Evolutionary conservation across 2,329 filamentous ascomycete genomes (phyloP).

Genomic region (Fusarium newnesense): DNA sequence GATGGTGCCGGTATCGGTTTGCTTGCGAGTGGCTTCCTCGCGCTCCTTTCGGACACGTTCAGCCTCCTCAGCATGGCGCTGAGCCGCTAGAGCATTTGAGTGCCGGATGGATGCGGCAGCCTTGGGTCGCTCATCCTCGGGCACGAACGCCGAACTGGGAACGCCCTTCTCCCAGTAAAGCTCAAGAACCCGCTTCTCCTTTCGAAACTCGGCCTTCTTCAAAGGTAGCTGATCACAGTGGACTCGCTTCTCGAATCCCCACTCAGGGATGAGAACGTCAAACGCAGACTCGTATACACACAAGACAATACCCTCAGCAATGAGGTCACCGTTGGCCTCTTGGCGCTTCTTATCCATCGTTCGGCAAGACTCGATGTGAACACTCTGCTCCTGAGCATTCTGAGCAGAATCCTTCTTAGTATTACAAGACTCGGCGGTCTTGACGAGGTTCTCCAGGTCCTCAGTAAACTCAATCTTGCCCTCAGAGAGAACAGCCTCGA

Average conservation of each 20-base stretch:
- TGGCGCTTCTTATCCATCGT: slow-evolving; percentile 93
- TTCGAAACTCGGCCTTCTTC: slow-evolving; percentile 99
- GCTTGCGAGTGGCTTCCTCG: slow-evolving; percentile 90
- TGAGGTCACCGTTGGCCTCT: slow-evolving; percentile 88
- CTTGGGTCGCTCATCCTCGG: slow-evolving; percentile 95
- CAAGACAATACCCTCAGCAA: slow-evolving; percentile 94
- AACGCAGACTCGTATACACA: slow-evolving; percentile 99
- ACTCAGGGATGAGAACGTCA: slow-evolving; percentile 97
- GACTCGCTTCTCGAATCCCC: slow-evolving; percentile 98
- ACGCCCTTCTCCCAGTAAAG: slow-evolving; percentile 99
- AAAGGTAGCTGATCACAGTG: slow-evolving; percentile 98
- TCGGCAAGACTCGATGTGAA: slow-evolving; percentile 97
- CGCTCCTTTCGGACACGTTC: slow-evolving; percentile 85
- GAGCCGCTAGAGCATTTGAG: slow-evolving; percentile 79
- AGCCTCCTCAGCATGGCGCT: slow-evolving; percentile 83
- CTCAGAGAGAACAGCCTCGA: slow-evolving; percentile 86
- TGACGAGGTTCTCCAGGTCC: slow-evolving; percentile 86
- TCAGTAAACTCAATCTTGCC: slow-evolving; percentile 87
- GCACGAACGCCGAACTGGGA: slow-evolving; percentile 93
- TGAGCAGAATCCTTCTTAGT: slow-evolving; percentile 99
- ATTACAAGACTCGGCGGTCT: slow-evolving; percentile 96
- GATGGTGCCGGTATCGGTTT: slow-evolving; percentile 94
- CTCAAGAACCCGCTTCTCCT: slow-evolving; percentile 93
- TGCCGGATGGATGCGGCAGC: slow-evolving; percentile 78
- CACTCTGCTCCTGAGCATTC: slow-evolving; percentile 97